Base-by-base conservation (phyloP, 768 basidiomycete genomes). In the Boletellus ananas region DNA sequence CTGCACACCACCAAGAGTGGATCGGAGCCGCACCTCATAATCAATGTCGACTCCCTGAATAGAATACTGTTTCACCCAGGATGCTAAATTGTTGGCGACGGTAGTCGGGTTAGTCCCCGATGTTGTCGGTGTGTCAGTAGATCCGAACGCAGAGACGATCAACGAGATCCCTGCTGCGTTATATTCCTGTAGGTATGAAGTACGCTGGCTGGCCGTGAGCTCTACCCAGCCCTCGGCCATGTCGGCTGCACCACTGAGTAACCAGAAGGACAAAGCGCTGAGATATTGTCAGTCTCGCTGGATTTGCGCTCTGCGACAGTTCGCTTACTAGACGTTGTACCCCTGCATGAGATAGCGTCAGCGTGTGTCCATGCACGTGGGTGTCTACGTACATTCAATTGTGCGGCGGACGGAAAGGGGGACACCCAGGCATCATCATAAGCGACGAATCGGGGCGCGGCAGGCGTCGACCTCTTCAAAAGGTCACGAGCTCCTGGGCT, bases 11-110 rank as follows among this genome's bases (percentile, higher is more conserved):
- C 14, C 12, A 20, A 17, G 4, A 29, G 8, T 5, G 4, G 21
- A 41, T 11, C 6, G 27, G 18, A 36, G 3, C 3, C 39, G 8
- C 35, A 69, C 72, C 55, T 76, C 79, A 38, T 79, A 80, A 59
- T 80, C 79, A 43, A 81, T 65, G 46, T 81, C 79, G 6, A 79
- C 73, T 34, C 79, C 79, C 45, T 79, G 75, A 34, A 80, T 45
- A 33, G 63, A 63, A 50, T 76, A 79, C 50, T 74, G 39, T 33
- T 64, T 69, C 38, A 79, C 75, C 69, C 69, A 79, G 9, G 66
- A 61, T 5, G 75, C 76, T 47, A 79, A 58, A n/a, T 67, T 66
- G 48, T 72, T 64, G 0, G 78, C 78, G 7, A 66, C 63, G 11
- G 44, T 49, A 17, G 66, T 58, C 1, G 78, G 69, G 50, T 77